Evolutionary conservation across 1,139 yeast species (phyloP), one percentile per base, ranked within the genome.

Genomic region (Geotrichum bryndzae): DNA sequence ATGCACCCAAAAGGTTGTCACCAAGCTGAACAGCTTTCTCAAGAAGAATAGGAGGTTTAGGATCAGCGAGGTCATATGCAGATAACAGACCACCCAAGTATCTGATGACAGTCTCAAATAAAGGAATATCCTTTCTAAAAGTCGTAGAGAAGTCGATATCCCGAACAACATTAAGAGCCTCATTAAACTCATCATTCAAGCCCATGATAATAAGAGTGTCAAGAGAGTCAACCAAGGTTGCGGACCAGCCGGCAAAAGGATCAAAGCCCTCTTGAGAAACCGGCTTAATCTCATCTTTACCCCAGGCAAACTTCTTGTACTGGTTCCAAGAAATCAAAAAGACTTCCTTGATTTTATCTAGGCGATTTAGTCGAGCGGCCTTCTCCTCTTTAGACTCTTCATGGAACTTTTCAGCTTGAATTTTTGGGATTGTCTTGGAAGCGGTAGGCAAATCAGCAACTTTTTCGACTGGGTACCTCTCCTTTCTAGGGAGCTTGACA

Each of bases 41-140:
- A 58, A 88, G 76, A 57, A 85, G 79, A 4, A 81, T 66, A n/a
- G 60, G 59, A 33, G 73, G 72, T 63, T 82, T 81, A 53, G 84
- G 86, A 1, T 79, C 71, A 0, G 89, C 81, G 51, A 88, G 74
- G 63, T 88, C 92, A 71, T 82, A 86, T 0, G 89, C 90, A 1
- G 90, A 80, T 45, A 88, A 70, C 53, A 88, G 77, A 0, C 95
- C 94, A 13, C 94, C 94, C 58, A 88, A 75, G 75, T 84, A 84
- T 63, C 92, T 77, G 63, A 86, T 85, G 33, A 86, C 83, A 50
- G 90, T 83, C 68, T 88, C 94, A 69, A 87, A 85, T 15, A 87
- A 78, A 60, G 88, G 88, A 59, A 87, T 84, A 33, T 74, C 72
- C 13, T 72, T 70, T 59, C 80, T 67, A 27, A 72, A 72, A 1